These are phyloP conservation scores for Aspergillus sp. DNA, from an alignment of 2,329 filamentous ascomycete species.

Conservation along the genomic window DNA sequence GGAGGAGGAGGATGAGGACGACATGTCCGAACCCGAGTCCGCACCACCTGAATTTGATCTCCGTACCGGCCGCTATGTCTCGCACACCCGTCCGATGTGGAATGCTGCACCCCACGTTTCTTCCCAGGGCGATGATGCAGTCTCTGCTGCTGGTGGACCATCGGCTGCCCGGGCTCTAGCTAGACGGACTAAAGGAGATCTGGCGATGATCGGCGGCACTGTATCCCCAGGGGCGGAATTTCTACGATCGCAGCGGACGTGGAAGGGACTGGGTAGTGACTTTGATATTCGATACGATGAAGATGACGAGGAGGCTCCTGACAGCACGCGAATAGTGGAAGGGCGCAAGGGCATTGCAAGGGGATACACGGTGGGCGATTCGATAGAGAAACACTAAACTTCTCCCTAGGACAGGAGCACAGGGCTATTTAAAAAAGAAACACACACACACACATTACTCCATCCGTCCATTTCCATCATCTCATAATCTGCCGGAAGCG, in stretches of 20 bases:
- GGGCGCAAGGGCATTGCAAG: conserved; percentile 82
- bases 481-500: too few species aligned
- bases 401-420: too few species aligned
- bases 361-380: conserved; percentile 74
- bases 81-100: conserved; percentile 56
- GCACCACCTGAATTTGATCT: conserved; percentile 86
- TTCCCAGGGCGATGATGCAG: conserved; percentile 16
- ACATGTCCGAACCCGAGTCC: conserved; percentile 66
- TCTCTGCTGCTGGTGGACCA: conserved; percentile 17
- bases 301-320: conserved; percentile 37
- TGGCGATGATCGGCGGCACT: conserved; percentile 78
- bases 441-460: too few species aligned
- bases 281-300: conserved; percentile 61
- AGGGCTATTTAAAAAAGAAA: too few species aligned
- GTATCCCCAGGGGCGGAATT: conserved; percentile 90
- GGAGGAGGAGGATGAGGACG: conserved; percentile 40
- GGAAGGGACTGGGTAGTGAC: conserved; percentile 88
- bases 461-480: too few species aligned
- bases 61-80: conserved; percentile 77
- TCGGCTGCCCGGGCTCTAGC: conserved; percentile 50
- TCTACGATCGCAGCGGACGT: conserved; percentile 74
- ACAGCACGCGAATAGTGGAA: conserved; percentile 70
- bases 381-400: conserved; percentile 31
- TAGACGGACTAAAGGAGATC: conserved; percentile 61
- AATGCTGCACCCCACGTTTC: conserved; percentile 29